Evolutionary conservation across 257 asterid genomes (phyloP), one percentile per base, ranked within the genome.

Genomic region (Nicotiana knightiana): DNA sequence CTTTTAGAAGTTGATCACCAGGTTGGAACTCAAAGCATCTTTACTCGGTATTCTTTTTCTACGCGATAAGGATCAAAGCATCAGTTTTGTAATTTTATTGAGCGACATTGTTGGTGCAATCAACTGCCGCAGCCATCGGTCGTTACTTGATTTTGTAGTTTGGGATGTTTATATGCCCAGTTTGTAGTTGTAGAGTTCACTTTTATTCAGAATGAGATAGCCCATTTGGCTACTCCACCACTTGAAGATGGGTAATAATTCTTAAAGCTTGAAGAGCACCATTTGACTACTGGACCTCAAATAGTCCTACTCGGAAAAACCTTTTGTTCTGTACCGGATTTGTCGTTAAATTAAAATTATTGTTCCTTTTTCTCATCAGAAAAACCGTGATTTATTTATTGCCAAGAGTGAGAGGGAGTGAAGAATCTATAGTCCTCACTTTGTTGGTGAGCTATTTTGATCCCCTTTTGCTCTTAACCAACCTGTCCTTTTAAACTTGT

Each of bases 21-120:
- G 61, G 66, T 16, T 62, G 77, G 57, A 76, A 53, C 64, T 67
- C 73, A 80, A 46, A 67, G 82, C 67, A 64, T 58, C 48, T 83
- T 63, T 64, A 77, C 62, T 26, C 75, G 21, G 70, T 81, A 84
- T 43, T 82, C 55, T 55, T 79, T 64, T 80, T 64, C 46, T 51
- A 26, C 77, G 65, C 54, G 65, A 79, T 63, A 37, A 77, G 81
- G 76, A 63, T 73, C 82, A 79, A 77, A 61, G 84, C 55, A 32
- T 48, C 81, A 84, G 24, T 84, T 87, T 87, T 82, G 87, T 82
- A 77, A 73, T 76, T 67, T 46, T 55, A 64, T n/a, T 70, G 64
- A 71, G 83, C 10, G 63, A 43, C 62, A 65, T 68, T 75, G 46
- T 73, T 83, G 6, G 57, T 63, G 48, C 66, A 71, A 39, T 33